These are phyloP conservation scores for Solanum tarapatanum DNA, from an alignment of 257 asterid genomes.

Conservation along the genomic window DNA sequence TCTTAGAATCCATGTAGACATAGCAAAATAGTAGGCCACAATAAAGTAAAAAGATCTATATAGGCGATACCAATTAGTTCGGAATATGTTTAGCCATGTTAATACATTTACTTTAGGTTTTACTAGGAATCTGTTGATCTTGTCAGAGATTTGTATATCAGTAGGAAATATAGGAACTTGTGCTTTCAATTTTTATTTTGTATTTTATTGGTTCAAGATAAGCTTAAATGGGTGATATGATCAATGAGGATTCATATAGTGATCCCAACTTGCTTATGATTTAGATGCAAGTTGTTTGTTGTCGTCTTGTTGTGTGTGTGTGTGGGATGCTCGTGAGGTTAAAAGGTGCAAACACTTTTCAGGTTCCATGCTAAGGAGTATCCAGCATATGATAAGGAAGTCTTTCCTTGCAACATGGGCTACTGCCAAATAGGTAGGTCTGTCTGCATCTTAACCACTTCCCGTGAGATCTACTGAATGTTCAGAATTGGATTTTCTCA, in stretches of 20 bases:
- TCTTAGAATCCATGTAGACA: not conserved
- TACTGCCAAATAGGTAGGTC: constrained; percentile 79
- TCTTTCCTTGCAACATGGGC: constrained; percentile 74
- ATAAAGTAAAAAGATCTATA: not conserved
- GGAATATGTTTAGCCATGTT: not conserved
- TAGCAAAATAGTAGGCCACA: not conserved
- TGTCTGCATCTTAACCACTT: not conserved
- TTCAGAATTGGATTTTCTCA: not conserved
- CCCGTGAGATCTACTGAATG: not conserved
- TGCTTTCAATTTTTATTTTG: not conserved
- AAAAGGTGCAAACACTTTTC: constrained; percentile 13
- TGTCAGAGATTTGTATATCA: not conserved
- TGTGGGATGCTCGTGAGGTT: constrained; percentile 1
- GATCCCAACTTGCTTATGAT: not conserved
- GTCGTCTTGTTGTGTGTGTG: not conserved
- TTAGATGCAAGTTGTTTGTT: not conserved
- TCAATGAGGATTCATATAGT: not conserved
- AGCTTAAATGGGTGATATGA: not conserved
- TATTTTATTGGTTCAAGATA: not conserved
- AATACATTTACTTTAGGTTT: not conserved
- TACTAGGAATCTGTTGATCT: not conserved
- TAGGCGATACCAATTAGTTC: not conserved
- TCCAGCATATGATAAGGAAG: constrained; percentile 65
- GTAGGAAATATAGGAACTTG: not conserved
- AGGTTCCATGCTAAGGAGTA: constrained; percentile 98